These are phyloP conservation scores for Rhizopus sp. DNA, from an alignment of 371 early-diverging fungal genomes.

Conservation along the genomic window DNA sequence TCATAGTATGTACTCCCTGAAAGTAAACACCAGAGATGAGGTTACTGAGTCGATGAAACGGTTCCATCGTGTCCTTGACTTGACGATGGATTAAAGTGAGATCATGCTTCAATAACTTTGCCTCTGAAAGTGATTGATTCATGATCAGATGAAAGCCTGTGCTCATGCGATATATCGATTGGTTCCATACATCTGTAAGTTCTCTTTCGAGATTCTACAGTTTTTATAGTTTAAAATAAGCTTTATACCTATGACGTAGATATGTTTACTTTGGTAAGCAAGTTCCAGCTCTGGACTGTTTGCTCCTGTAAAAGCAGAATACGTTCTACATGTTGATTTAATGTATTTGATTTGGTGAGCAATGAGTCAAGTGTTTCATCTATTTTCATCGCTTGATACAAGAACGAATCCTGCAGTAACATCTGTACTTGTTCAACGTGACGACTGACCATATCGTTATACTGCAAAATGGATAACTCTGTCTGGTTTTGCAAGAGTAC, in stretches of 20 bases:
- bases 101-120: neutral
- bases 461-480: neutral
- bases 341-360: neutral
- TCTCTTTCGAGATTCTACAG: neutral
- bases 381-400: neutral
- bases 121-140: neutral
- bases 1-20: too few relatives aligned
- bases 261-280: too few relatives aligned
- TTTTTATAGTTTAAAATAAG: neutral
- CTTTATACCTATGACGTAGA: too few relatives aligned
- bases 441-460: neutral
- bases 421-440: conserved; percentile 1
- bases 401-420: conserved; percentile 2
- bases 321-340: neutral
- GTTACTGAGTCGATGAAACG: too few relatives aligned
- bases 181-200: neutral
- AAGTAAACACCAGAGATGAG: too few relatives aligned
- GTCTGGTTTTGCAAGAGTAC: conserved; percentile 10
- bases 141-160: neutral
- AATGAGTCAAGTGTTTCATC: neutral
- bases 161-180: neutral
- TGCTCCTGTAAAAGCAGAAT: neutral
- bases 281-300: neutral
- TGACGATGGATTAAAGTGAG: neutral
- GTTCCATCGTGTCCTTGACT: too few relatives aligned